A percentile compares a stretch with the other conserved stretches of the same genome.
These are phyloP conservation scores for Elsinoe fawcettii DNA, from an alignment of 2,329 filamentous ascomycete genomes.

Conservation along the genomic window DNA sequence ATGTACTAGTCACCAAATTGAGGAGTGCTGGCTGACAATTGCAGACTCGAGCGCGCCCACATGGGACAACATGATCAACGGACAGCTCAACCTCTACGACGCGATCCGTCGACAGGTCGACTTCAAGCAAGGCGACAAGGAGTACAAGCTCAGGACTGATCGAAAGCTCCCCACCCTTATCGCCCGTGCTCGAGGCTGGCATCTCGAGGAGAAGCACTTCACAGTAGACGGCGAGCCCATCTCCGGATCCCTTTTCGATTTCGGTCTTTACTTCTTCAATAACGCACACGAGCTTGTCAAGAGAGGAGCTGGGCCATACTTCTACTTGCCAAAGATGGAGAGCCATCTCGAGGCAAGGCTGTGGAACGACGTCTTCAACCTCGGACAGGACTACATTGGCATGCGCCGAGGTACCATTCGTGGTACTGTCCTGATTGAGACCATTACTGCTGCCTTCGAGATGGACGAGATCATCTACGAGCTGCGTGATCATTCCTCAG, in stretches of 20 bases:
- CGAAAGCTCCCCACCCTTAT: conserved; percentile 82
- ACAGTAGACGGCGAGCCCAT: conserved; percentile 92
- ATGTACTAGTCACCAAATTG: conserved; percentile 26
- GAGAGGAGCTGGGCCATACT: conserved; percentile 85
- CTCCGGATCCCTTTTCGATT: conserved; percentile 88
- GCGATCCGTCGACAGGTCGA: conserved; percentile 89
- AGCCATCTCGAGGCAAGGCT: conserved; percentile 92
- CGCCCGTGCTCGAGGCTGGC: conserved; percentile 91
- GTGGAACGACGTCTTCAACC: conserved; percentile 98
- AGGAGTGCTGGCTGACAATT: neutral
- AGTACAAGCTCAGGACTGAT: conserved; percentile 95
- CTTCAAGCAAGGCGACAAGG: conserved; percentile 91
- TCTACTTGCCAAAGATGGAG: conserved; percentile 97
- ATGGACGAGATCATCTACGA: conserved; percentile 99
- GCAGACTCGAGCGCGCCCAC: conserved; percentile 89
- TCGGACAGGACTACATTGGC: conserved; percentile 85
- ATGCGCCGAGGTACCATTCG: conserved; percentile 88
- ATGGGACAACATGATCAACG: conserved; percentile 99
- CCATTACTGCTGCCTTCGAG: conserved; percentile 94
- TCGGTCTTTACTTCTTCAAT: conserved; percentile 98
- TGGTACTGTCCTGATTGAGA: conserved; percentile 93
- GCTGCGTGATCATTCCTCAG: conserved; percentile 89
- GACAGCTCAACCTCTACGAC: conserved; percentile 95
- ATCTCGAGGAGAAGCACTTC: conserved; percentile 96
- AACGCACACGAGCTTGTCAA: conserved; percentile 84